Percentiles rank a stretch among this genome's conserved stretches.
Conservation (phyloP, 257 asterid genomes). For the Scutellaria galericulata region DNA sequence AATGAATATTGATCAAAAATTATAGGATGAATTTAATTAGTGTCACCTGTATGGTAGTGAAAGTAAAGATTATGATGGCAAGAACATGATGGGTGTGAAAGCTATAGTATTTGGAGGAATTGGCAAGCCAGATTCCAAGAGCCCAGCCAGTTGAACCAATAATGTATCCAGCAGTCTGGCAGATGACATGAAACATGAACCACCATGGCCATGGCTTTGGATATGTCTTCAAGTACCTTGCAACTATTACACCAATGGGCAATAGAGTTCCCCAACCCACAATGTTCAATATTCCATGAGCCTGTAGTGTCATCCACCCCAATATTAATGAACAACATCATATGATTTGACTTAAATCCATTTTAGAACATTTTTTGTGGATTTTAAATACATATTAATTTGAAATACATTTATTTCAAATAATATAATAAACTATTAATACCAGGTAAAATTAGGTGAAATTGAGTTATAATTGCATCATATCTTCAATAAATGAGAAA, state of each 20-base stretch:
- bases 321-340: too few species aligned
- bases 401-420: too few species aligned
- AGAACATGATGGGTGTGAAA: slow-evolving; percentile 46
- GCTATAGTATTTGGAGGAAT: slow-evolving; percentile 39
- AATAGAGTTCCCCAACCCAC: slow-evolving; percentile 68
- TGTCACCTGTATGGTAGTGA: slow-evolving; percentile 61
- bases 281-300: slow-evolving; percentile 65
- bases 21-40: neutral
- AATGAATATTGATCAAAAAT: neutral
- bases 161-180: slow-evolving; percentile 54
- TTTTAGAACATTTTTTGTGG: too few species aligned
- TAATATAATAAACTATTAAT: too few species aligned
- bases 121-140: slow-evolving; percentile 60
- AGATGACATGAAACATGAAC: slow-evolving; percentile 42
- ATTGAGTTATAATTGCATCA: too few species aligned
- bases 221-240: slow-evolving; percentile 48
- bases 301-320: slow-evolving; percentile 33
- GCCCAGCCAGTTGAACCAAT: slow-evolving; percentile 55
- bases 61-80: slow-evolving; percentile 50
- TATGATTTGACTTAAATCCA: too few species aligned
- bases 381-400: too few species aligned
- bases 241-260: slow-evolving; percentile 60
- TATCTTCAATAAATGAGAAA: too few species aligned
- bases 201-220: slow-evolving; percentile 30
- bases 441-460: too few species aligned